These are phyloP conservation scores for Oryza rufipogon DNA, from an alignment of 176 grass and related monocot genomes.

Conservation along the genomic window DNA sequence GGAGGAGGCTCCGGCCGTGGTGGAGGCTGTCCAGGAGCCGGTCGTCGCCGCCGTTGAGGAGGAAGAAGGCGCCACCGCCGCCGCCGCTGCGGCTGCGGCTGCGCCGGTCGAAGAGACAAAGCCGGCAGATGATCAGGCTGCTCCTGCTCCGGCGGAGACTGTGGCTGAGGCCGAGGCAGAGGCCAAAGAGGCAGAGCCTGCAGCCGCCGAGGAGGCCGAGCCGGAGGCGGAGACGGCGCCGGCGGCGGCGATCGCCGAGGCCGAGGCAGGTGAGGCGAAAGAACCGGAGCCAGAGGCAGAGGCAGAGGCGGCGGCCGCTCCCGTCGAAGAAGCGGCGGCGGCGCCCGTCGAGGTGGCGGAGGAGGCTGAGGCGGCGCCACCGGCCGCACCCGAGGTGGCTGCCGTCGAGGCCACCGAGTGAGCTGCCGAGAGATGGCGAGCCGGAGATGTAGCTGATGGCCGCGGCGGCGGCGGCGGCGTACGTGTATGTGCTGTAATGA, in stretches of 20 bases:
- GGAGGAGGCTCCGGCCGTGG: conserved; percentile 41
- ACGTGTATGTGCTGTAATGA: no score
- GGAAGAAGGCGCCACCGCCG: background rate
- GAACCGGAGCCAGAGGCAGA: background rate
- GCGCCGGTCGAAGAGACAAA: background rate
- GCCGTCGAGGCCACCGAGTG: conserved; percentile 28
- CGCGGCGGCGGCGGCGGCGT: no score
- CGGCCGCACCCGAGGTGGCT: background rate
- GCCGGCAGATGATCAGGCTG: background rate
- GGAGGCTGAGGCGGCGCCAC: background rate
- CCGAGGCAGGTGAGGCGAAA: background rate
- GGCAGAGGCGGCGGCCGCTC: background rate
- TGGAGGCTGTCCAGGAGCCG: background rate
- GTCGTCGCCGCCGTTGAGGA: background rate
- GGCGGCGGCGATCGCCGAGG: background rate
- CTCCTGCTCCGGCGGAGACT: background rate
- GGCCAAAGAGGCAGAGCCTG: background rate
- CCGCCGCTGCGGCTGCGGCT: background rate
- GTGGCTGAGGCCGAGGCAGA: background rate
- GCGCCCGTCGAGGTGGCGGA: no score
- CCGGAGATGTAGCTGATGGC: background rate
- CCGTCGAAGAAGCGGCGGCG: no score
- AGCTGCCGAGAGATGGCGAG: background rate
- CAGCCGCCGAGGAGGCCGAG: background rate
- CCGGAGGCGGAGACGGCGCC: background rate